Percentiles rank a stretch among this genome's conserved stretches.
Conservation (phyloP, 2,329 filamentous ascomycete species). For the Alternaria sp. region DNA sequence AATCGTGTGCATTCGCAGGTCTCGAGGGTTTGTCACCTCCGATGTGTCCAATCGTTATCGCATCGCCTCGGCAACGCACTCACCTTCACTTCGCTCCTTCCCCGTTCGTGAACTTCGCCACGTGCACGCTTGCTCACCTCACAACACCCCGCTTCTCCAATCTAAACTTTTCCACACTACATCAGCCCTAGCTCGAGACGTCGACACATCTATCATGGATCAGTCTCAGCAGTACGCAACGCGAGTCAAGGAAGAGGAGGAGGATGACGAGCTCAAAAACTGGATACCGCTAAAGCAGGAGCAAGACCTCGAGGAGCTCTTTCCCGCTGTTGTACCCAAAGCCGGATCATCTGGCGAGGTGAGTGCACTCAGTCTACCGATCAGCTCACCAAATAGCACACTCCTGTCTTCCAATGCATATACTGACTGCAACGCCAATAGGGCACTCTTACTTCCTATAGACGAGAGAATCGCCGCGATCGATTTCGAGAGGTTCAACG, state of each 20-base stretch:
- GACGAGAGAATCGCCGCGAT: too few relatives aligned
- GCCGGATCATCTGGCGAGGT: too few relatives aligned
- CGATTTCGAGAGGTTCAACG: too few relatives aligned
- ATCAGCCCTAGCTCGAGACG: background rate
- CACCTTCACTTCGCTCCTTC: background rate
- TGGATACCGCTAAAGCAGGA: too few relatives aligned
- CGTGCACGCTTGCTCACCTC: background rate
- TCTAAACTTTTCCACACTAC: background rate
- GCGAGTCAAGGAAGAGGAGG: background rate
- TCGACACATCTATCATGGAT: background rate
- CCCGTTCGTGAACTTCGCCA: background rate
- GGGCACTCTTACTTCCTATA: too few relatives aligned
- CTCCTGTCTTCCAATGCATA: too few relatives aligned
- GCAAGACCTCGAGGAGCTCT: too few relatives aligned
- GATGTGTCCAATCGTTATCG: background rate
- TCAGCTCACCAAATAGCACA: too few relatives aligned
- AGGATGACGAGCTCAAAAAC: background rate
- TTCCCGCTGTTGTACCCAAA: too few relatives aligned
- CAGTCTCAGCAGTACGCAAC: background rate
- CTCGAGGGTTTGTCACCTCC: fast-evolving
- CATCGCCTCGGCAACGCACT: background rate
- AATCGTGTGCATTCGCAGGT: background rate
- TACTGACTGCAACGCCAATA: too few relatives aligned
- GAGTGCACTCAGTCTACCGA: too few relatives aligned
- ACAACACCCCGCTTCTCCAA: background rate